phyloP scores from a whole-genome alignment of 2,329 filamentous ascomycete genomes.

The Diaporthe citri region DNA sequence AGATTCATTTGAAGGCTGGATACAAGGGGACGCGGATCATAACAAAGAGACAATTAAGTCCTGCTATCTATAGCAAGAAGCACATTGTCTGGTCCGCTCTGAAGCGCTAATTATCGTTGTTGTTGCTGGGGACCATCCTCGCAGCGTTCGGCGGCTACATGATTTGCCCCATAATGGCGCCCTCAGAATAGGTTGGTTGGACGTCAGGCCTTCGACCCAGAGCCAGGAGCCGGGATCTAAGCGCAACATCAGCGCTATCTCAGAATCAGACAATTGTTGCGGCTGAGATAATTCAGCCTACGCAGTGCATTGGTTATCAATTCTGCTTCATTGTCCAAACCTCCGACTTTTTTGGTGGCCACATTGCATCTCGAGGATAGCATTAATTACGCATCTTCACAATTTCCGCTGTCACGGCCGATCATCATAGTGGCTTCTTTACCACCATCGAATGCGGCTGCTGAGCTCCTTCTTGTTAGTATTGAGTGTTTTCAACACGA shows the following conservation, averaged over 20 bases:
- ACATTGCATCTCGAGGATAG: background rate
- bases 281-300: constrained; percentile 1
- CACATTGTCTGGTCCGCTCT: background rate
- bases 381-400: background rate
- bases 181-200: constrained; percentile 17
- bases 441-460: background rate
- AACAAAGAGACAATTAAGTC: background rate
- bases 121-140: background rate
- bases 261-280: background rate
- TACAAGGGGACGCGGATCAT: background rate
- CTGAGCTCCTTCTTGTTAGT: background rate
- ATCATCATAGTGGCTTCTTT: rapidly evolving
- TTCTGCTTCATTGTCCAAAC: too few species aligned
- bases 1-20: background rate
- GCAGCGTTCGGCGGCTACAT: constrained; percentile 1
- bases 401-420: background rate
- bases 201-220: background rate
- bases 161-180: background rate
- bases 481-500: background rate
- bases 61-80: background rate
- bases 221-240: background rate
- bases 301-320: background rate
- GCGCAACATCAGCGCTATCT: background rate
- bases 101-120: background rate
- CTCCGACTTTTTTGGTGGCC: background rate